Evolutionary conservation across 768 basidiomycete species (phyloP).

Genomic region (Porpolomopsis calyptriformis): DNA sequence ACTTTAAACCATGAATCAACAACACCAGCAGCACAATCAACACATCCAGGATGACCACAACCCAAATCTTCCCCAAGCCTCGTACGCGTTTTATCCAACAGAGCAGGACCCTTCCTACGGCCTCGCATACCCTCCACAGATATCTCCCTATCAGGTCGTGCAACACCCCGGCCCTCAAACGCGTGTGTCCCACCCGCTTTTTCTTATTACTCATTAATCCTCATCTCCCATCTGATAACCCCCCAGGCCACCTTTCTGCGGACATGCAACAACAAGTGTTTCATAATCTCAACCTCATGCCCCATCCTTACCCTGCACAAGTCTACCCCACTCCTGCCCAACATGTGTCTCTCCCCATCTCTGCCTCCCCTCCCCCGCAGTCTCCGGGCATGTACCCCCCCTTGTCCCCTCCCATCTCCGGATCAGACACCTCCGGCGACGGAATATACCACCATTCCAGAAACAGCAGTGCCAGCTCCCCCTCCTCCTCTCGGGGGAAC

Average conservation of each 20-base stretch:
- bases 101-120: constrained; percentile 48
- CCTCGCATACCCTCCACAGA: constrained; percentile 43
- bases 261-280: constrained; percentile 53
- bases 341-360: constrained; percentile 57
- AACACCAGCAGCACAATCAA: constrained; percentile 36
- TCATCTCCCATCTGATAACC: constrained; percentile 62
- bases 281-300: constrained; percentile 57
- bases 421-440: constrained; percentile 83
- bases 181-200: constrained; percentile 53
- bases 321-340: constrained; percentile 53
- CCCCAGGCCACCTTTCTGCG: constrained; percentile 52
- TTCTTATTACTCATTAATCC: constrained; percentile 25
- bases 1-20: constrained; percentile 36
- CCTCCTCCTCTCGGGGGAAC: constrained; percentile 65
- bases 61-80: constrained; percentile 25
- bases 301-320: constrained; percentile 53
- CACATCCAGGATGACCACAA: constrained; percentile 40
- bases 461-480: constrained; percentile 69
- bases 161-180: constrained; percentile 48
- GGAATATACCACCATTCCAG: constrained; percentile 64
- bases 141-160: constrained; percentile 49
- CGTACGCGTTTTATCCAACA: constrained; percentile 42
- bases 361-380: constrained; percentile 64
- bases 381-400: constrained; percentile 77
- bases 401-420: constrained; percentile 76